Evolutionary conservation across 2,329 filamentous ascomycete genomes (phyloP).

Genomic region (Fusarium subtropicale): DNA sequence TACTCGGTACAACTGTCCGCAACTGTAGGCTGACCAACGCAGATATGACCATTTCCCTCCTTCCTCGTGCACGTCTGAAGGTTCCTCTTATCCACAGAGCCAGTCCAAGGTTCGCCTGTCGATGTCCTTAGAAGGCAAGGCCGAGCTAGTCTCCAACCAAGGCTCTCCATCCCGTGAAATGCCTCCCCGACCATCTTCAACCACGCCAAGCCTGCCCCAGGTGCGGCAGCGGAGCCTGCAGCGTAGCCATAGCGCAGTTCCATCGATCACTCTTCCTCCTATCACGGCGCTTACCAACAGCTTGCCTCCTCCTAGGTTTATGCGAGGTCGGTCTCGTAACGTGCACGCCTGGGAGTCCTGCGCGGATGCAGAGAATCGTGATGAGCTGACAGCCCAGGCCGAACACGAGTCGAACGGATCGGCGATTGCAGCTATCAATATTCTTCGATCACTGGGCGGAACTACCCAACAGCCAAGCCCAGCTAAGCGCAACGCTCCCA

Average conservation of each 20-base stretch:
- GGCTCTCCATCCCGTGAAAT: slow-evolving; percentile 70
- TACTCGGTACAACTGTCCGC: background rate
- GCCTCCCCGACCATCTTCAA: slow-evolving; percentile 61
- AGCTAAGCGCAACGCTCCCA: slow-evolving; percentile 72
- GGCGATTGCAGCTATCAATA: slow-evolving; percentile 82
- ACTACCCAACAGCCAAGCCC: slow-evolving; percentile 65
- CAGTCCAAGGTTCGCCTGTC: slow-evolving; percentile 76
- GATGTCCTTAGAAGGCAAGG: slow-evolving; percentile 88
- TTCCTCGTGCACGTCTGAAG: slow-evolving; percentile 56
- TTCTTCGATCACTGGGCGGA: slow-evolving; percentile 76
- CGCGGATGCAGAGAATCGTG: slow-evolving; percentile 82
- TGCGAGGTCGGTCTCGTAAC: slow-evolving; percentile 83
- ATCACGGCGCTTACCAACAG: slow-evolving; percentile 64
- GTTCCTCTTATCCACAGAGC: slow-evolving; percentile 53
- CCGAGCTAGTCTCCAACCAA: slow-evolving; percentile 81
- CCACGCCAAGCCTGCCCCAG: slow-evolving; percentile 60
- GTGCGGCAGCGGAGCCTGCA: slow-evolving; percentile 67
- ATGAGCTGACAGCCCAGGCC: slow-evolving; percentile 82
- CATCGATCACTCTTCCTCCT: slow-evolving; percentile 67
- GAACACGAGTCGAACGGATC: slow-evolving; percentile 84
- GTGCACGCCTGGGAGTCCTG: slow-evolving; percentile 92
- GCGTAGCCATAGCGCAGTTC: slow-evolving; percentile 77
- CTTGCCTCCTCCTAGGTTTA: slow-evolving; percentile 67
- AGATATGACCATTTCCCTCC: slow-evolving; percentile 60
- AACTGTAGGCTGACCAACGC: slow-evolving; percentile 17